Evolutionary conservation across 1,284 basidiomycete species (phyloP), one percentile per base, ranked within the genome.

Genomic region (Ganoderma multipileum): DNA sequence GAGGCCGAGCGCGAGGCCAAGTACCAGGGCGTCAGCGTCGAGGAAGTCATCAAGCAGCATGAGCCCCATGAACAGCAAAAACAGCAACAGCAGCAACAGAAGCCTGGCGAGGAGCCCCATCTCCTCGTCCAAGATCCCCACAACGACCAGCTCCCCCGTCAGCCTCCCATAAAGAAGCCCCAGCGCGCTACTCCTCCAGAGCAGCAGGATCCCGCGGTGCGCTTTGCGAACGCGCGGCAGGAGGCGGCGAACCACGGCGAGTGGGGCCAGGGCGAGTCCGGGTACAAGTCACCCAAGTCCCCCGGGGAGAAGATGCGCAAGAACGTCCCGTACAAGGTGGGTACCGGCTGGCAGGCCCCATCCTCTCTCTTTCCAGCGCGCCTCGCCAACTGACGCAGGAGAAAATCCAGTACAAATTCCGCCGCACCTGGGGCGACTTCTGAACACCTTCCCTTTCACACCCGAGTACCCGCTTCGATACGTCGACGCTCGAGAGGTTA

Each of bases 1-100:
- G 98, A 99, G 81, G 94, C 94, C 47, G 89, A 93, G 75, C 87
- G 89, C 33, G 94, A 95, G 78, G 93, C 95, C 23, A 84, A 86
- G 74, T 96, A 83, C 79, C 92, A 95, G 79, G 95, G 95, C 28
- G 87, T 96, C 72, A 83, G 89, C 11, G 87, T 91, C 65, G 89
- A 93, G 63, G 91, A 94, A 77, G 87, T 87, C 28, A 74, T 91
- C 55, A 79, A 77, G 41, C 79, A 84, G 69, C 90, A 89, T 75
- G 87, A 79, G 69, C 78, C 76, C 39, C 73, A 78, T 54, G 73
- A 74, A 52, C 68, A 73, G 23, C 66, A 72, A n/a, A 72, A 74
- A 52, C 68, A 73, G 23, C 66, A 72, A n/a, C 61, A 70, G 23
- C 68, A 70, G 14, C 68, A 65, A 23, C 69, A 70, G 20, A 65